Conservation (phyloP, 208 protist genomes). For the Acanthamoeba lugdunensis region DNA sequence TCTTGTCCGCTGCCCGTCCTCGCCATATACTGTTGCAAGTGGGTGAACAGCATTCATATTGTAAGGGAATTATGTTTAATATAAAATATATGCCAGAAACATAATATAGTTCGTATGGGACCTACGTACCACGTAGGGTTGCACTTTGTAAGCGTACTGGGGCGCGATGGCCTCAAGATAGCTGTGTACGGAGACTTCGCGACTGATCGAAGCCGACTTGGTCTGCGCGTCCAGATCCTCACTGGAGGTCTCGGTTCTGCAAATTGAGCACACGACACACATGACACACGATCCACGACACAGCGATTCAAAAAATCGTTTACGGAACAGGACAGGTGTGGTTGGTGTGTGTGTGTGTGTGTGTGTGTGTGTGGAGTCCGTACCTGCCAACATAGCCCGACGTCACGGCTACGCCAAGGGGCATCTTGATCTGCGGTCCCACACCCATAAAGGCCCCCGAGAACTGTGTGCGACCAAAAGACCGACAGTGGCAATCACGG, state of each 20-base stretch:
- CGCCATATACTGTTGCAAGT: too few species aligned
- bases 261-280: too few species aligned
- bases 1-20: not conserved
- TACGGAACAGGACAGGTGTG: too few species aligned
- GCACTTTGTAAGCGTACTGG: not conserved
- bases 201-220: not conserved
- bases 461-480: not conserved
- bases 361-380: too few species aligned
- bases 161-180: not conserved
- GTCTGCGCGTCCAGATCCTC: not conserved
- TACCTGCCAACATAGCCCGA: not conserved
- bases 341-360: too few species aligned
- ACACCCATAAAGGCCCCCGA: not conserved
- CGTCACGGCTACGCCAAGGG: not conserved
- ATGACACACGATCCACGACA: too few species aligned
- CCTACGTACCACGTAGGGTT: conserved; percentile 4
- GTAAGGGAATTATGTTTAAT: too few species aligned
- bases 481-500: not conserved
- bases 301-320: too few species aligned
- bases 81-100: too few species aligned
- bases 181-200: not conserved
- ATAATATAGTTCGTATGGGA: too few species aligned
- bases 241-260: not conserved
- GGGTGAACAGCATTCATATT: too few species aligned
- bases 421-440: not conserved